Evolutionary conservation across 805 yeast species (phyloP).

Genomic region (Saturnispora mendoncae): DNA sequence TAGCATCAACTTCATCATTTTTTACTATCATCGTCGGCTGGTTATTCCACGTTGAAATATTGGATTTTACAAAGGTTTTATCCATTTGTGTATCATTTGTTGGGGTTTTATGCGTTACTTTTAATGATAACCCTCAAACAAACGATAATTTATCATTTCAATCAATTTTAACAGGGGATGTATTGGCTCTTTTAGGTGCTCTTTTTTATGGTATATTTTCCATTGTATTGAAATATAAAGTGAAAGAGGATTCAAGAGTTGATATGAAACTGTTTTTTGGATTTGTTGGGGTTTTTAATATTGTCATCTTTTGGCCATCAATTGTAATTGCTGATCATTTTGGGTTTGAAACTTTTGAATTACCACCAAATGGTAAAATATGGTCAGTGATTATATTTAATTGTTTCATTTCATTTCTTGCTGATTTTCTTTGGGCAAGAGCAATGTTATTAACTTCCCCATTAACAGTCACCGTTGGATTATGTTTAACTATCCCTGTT

Average conservation of each 20-base stretch:
- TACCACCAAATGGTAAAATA: slow-evolving; percentile 51
- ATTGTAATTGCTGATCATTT: slow-evolving; percentile 52
- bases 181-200: slow-evolving; percentile 77
- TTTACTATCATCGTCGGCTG: slow-evolving; percentile 84
- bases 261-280: slow-evolving; percentile 90
- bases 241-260: slow-evolving; percentile 63
- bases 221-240: slow-evolving; percentile 65
- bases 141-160: slow-evolving; percentile 14
- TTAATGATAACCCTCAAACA: slow-evolving; percentile 44
- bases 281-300: slow-evolving; percentile 81
- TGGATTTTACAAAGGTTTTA: slow-evolving; percentile 53
- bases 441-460: slow-evolving; percentile 93
- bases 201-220: slow-evolving; percentile 88
- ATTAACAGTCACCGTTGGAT: slow-evolving; percentile 88
- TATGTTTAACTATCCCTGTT: slow-evolving; percentile 86
- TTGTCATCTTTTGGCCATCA: slow-evolving; percentile 75
- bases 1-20: slow-evolving; percentile 87
- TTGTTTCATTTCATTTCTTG: slow-evolving; percentile 68
- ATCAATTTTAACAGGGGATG: slow-evolving; percentile 52
- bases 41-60: slow-evolving; percentile 57
- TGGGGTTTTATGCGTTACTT: slow-evolving; percentile 77
- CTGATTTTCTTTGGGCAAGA: slow-evolving; percentile 93
- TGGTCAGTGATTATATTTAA: slow-evolving; percentile 51
- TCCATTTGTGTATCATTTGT: slow-evolving; percentile 65
- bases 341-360: slow-evolving; percentile 61